Percentiles rank a stretch among this genome's conserved stretches.
Evolutionary conservation across 805 yeast species (phyloP).

Genomic region (Deakozyma indianensis): DNA sequence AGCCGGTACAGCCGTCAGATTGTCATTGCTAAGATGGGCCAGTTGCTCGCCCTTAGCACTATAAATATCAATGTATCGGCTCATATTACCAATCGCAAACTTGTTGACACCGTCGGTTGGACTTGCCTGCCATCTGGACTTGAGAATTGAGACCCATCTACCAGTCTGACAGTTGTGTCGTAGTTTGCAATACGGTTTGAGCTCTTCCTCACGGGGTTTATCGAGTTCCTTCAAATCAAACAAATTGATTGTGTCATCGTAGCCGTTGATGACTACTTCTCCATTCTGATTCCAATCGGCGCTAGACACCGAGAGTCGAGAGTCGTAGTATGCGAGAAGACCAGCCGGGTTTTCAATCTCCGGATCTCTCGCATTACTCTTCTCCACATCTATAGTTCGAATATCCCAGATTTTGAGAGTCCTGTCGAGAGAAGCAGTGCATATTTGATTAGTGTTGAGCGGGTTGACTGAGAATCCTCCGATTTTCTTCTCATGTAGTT

Average conservation of each 20-base stretch:
- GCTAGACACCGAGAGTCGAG: conserved; percentile 69
- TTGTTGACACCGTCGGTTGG: conserved; percentile 65
- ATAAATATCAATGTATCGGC: conserved; percentile 70
- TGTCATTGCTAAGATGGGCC: conserved; percentile 51
- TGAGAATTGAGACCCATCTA: conserved; percentile 86
- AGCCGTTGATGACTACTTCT: conserved; percentile 80
- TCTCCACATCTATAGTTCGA: conserved; percentile 28
- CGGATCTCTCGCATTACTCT: conserved; percentile 6
- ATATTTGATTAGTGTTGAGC: conserved; percentile 42
- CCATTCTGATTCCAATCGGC: conserved; percentile 66
- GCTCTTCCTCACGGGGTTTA: conserved; percentile 13
- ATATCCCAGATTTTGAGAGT: conserved; percentile 80
- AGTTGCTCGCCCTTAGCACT: conserved; percentile 61
- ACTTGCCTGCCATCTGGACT: conserved; percentile 69
- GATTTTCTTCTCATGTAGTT: conserved; percentile 80
- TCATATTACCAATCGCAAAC: conserved; percentile 90
- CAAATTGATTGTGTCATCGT: conserved; percentile 69
- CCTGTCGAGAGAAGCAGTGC: conserved; percentile 82
- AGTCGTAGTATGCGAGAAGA: conserved; percentile 44
- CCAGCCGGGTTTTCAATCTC: conserved; percentile 8
- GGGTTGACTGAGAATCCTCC: conserved; percentile 85
- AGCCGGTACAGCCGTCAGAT: conserved; percentile 86
- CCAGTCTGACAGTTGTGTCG: conserved; percentile 95
- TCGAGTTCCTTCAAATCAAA: conserved; percentile 35
- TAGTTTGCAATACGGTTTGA: conserved; percentile 49